Conservation (phyloP, 192 early-diverging fungal species). For the Rhizoclosmatium sp. region DNA sequence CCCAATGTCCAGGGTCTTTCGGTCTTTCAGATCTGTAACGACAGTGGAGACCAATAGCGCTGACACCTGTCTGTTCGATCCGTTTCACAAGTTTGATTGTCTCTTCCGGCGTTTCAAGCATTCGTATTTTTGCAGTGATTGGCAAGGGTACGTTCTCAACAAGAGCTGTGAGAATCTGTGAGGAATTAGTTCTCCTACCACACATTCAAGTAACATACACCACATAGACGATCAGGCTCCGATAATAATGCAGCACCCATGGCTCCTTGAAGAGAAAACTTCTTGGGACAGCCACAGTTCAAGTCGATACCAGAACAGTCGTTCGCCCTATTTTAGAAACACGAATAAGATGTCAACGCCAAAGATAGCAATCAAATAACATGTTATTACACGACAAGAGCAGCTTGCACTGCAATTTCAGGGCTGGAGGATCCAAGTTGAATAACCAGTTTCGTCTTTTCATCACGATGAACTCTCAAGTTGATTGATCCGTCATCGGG, state of each 20-base stretch:
- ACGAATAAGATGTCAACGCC: slow-evolving; percentile 60
- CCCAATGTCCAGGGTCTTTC: slow-evolving; percentile 84
- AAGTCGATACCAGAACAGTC: slow-evolving; percentile 94
- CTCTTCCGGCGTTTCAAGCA: slow-evolving; percentile 64
- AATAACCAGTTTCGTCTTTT: slow-evolving; percentile 82
- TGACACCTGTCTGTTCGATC: slow-evolving; percentile 87
- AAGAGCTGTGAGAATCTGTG: slow-evolving; percentile 49
- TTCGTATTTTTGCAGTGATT: slow-evolving; percentile 88
- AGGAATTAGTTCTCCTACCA: background rate
- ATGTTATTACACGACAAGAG: slow-evolving; percentile 78
- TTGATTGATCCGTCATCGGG: slow-evolving; percentile 64
- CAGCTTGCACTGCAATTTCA: slow-evolving; percentile 85
- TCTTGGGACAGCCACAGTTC: slow-evolving; percentile 98
- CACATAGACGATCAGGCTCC: slow-evolving; percentile 81
- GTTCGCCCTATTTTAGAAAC: slow-evolving; percentile 57
- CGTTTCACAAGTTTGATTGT: slow-evolving; percentile 82
- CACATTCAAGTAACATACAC: slow-evolving; percentile 49
- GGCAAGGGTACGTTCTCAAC: slow-evolving; percentile 79
- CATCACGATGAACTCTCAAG: slow-evolving; percentile 80
- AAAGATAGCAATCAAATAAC: slow-evolving; percentile 89
- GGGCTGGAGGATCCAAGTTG: slow-evolving; percentile 93
- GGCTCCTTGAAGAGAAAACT: slow-evolving; percentile 90
- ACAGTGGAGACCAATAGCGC: slow-evolving; percentile 90
- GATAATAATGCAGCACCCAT: slow-evolving; percentile 94
- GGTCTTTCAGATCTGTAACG: slow-evolving; percentile 70